phyloP scores from a whole-genome alignment of 371 early-diverging fungal genomes.

The Apophysomyces sp. region DNA sequence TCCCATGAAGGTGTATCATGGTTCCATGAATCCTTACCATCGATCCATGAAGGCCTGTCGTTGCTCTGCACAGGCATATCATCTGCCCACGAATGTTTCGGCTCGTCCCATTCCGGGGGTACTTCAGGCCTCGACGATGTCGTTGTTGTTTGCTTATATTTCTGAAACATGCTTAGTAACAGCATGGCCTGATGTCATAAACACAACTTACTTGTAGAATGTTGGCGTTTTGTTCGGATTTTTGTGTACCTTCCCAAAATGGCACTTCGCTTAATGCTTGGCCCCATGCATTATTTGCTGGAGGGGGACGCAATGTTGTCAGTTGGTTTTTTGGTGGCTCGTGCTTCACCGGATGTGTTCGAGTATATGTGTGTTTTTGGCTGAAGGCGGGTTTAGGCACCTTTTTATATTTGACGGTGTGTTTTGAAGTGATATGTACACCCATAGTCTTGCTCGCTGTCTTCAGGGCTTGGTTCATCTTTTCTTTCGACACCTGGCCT shows the following conservation, averaged over 20 bases:
- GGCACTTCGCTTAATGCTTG: slow-evolving; percentile 8
- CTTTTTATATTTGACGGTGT: neutral
- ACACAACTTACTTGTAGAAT: no score
- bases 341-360: neutral
- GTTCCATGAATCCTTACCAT: neutral
- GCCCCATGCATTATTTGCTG: slow-evolving; percentile 13
- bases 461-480: neutral
- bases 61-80: neutral
- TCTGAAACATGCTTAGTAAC: neutral
- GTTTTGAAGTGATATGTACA: neutral
- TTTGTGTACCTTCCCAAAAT: slow-evolving; percentile 11
- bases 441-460: neutral
- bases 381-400: neutral
- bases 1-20: neutral
- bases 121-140: neutral
- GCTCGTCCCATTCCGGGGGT: neutral
- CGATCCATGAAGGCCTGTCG: neutral
- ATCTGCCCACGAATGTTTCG: neutral
- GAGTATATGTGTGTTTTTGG: neutral
- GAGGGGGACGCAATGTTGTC: slow-evolving; percentile 7
- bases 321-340: neutral
- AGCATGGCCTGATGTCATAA: no score
- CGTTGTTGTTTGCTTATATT: no score
- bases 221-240: no score
- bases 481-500: slow-evolving; percentile 4